Conservation (phyloP, 164 flowering plant species). For the Hamamelis virginiana region DNA sequence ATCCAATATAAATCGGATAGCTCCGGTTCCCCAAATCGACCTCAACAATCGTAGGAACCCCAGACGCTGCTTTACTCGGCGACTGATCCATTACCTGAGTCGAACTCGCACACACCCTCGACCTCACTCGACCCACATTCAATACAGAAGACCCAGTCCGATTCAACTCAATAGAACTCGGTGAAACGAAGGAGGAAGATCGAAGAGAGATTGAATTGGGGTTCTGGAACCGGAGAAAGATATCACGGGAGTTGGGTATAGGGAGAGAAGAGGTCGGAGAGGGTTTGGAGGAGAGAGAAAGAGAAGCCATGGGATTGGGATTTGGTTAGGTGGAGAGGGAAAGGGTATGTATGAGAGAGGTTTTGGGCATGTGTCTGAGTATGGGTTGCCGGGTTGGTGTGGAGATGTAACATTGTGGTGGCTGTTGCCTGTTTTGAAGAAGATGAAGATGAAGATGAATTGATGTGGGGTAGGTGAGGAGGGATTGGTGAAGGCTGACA, state of each 20-base stretch:
- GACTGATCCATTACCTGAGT: constrained; percentile 57
- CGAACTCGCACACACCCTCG: constrained; percentile 41
- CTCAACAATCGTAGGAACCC: constrained; percentile 64
- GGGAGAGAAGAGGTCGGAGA: constrained; percentile 4
- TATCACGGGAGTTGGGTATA: constrained; percentile 5
- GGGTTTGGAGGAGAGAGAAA: constrained; percentile 21
- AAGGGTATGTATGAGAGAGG: background rate
- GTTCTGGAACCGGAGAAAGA: constrained; percentile 12
- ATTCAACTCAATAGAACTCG: constrained; percentile 13
- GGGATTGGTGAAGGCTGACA: background rate
- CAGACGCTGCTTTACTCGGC: constrained; percentile 24
- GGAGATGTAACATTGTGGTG: background rate
- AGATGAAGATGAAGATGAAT: background rate
- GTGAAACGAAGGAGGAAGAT: constrained; percentile 10
- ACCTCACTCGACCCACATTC: constrained; percentile 10
- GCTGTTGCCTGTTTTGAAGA: background rate
- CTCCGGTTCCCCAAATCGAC: constrained; percentile 90
- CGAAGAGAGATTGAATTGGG: constrained; percentile 17
- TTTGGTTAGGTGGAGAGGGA: constrained; percentile 8
- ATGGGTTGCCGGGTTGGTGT: background rate
- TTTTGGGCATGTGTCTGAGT: background rate
- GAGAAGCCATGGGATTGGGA: constrained; percentile 27
- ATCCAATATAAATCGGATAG: constrained; percentile 94
- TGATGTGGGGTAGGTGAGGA: constrained; percentile 12
- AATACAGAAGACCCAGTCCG: constrained; percentile 7